A percentile compares a stretch with the other conserved stretches of the same genome.
Conservation (phyloP, 108 stramenopile species). For the Phaeodactylum tricornutum region DNA sequence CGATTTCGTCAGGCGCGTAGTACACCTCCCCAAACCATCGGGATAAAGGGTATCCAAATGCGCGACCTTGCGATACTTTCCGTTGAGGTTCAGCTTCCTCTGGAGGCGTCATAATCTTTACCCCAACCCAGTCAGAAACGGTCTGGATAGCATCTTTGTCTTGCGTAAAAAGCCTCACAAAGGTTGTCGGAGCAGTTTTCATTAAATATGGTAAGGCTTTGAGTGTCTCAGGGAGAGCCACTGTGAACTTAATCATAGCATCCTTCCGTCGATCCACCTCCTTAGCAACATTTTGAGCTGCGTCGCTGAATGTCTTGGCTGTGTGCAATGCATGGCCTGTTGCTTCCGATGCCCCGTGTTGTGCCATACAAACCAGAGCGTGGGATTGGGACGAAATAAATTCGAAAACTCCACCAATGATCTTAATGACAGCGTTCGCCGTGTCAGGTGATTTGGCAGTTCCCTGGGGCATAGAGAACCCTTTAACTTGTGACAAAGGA, state of each 20-base stretch:
- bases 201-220: background rate
- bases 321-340: slow-evolving; percentile 8
- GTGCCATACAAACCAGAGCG: slow-evolving; percentile 15
- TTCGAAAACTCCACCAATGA: slow-evolving; percentile 20
- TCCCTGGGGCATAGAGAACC: slow-evolving; percentile 23
- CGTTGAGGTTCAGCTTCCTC: background rate
- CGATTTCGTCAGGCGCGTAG: slow-evolving; percentile 59
- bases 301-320: slow-evolving; percentile 15
- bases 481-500: slow-evolving; percentile 65
- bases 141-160: background rate
- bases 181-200: background rate
- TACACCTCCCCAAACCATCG: slow-evolving; percentile 15
- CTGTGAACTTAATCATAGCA: background rate
- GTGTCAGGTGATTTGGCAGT: slow-evolving; percentile 19
- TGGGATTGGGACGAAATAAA: slow-evolving; percentile 16
- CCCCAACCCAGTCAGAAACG: background rate
- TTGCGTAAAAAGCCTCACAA: background rate
- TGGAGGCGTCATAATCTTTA: background rate
- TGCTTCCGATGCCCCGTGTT: slow-evolving; percentile 12
- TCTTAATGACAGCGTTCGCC: slow-evolving; percentile 12
- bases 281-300: slow-evolving; percentile 22
- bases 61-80: background rate
- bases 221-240: background rate
- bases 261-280: slow-evolving; percentile 13
- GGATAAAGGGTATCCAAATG: slow-evolving; percentile 5